Percentiles rank a stretch among this genome's conserved stretches.
Conservation (phyloP, 345 rosid species). For the Hypericum perforatum region DNA sequence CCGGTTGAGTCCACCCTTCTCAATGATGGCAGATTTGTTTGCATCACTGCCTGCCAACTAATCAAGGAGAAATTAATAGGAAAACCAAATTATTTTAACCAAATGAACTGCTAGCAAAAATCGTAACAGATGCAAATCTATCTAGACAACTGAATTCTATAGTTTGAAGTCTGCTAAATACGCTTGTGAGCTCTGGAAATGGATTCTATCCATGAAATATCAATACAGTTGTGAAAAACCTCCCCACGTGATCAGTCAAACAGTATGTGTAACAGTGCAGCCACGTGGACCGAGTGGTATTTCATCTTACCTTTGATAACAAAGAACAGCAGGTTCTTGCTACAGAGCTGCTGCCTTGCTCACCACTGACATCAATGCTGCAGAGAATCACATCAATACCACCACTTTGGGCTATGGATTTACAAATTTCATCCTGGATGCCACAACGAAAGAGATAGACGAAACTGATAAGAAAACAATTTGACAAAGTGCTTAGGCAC, state of each 20-base stretch:
- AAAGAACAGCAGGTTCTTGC: constrained; percentile 74
- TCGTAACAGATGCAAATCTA: background rate
- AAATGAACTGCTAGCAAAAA: constrained; percentile 4
- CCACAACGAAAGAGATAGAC: background rate
- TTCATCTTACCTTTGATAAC: constrained; percentile 51
- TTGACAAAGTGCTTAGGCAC: background rate
- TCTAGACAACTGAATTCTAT: background rate
- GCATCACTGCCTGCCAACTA: constrained; percentile 95
- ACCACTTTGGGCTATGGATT: constrained; percentile 77
- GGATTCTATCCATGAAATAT: too few species aligned
- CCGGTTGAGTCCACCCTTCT: constrained; percentile 61
- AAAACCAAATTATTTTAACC: background rate
- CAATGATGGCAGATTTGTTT: constrained; percentile 67
- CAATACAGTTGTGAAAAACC: too few species aligned
- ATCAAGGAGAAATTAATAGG: constrained; percentile 13
- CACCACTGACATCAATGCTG: constrained; percentile 71
- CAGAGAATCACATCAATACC: constrained; percentile 68
- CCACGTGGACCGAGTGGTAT: background rate
- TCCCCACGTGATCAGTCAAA: too few species aligned
- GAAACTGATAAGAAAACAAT: background rate
- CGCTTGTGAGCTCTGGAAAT: too few species aligned
- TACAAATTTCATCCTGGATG: constrained; percentile 71
- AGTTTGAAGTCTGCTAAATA: too few species aligned
- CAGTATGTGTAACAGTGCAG: too few species aligned
- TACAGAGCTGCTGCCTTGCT: constrained; percentile 58